Conservation (phyloP, 148 eudicot species). For the Pharnaceum exiguum region DNA sequence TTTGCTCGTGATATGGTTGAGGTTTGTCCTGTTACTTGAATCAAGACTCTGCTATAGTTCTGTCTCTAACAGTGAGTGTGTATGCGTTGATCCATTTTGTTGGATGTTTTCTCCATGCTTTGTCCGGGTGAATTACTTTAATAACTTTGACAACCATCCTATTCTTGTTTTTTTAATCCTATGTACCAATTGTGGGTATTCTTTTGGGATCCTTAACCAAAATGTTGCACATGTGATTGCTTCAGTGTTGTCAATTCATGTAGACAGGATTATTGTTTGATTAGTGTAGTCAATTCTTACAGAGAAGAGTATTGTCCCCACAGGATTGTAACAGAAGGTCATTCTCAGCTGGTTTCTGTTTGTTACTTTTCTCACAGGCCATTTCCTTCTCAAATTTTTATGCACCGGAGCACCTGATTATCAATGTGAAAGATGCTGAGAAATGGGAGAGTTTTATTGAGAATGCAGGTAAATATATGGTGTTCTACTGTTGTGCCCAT, state of each 20-base stretch:
- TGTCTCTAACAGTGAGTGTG: no score
- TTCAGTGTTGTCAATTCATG: no score
- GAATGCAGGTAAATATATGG: slow-evolving; percentile 67
- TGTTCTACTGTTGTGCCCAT: neutral
- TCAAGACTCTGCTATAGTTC: neutral
- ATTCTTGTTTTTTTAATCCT: neutral
- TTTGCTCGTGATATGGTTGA: slow-evolving; percentile 87
- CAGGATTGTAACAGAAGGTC: no score
- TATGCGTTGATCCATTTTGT: neutral
- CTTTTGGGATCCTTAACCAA: no score
- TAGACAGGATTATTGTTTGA: no score
- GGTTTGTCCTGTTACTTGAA: slow-evolving; percentile 39
- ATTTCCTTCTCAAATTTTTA: slow-evolving; percentile 84
- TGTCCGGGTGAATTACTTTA: no score
- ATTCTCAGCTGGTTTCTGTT: neutral
- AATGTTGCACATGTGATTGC: no score
- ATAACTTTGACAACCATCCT: no score
- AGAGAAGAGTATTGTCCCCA: no score
- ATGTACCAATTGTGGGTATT: no score
- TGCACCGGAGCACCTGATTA: slow-evolving; percentile 96
- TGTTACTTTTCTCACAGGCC: slow-evolving; percentile 45
- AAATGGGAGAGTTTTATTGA: slow-evolving; percentile 91
- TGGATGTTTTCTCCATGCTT: no score
- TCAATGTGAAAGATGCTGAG: slow-evolving; percentile 94
- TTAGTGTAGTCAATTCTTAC: no score